Percentiles rank a stretch among this genome's conserved stretches.
Evolutionary conservation across 2,329 filamentous ascomycete genomes (phyloP).

Genomic region (Stachybotrys elegans): DNA sequence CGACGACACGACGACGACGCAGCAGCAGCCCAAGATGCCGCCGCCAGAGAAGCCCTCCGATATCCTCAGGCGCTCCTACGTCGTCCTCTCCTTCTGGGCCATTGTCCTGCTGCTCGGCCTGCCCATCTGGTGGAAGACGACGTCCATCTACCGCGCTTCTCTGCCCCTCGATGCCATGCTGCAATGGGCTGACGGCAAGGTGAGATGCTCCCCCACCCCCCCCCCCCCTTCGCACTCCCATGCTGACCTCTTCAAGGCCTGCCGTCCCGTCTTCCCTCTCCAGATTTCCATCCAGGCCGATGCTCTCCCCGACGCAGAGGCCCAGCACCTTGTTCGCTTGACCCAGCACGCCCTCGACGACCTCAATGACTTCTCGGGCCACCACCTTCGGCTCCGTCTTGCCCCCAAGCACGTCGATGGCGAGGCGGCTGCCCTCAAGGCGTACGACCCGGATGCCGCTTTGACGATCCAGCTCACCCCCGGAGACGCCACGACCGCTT

Average conservation of each 20-base stretch:
- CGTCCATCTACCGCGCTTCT: conserved; percentile 81
- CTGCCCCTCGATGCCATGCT: conserved; percentile 83
- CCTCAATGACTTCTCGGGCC: conserved; percentile 77
- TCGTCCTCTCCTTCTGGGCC: conserved; percentile 87
- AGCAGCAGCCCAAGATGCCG: conserved; percentile 36
- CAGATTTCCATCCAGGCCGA: conserved; percentile 73
- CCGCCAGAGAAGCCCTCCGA: conserved; percentile 73
- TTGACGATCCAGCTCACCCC: conserved; percentile 67
- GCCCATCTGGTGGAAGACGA: conserved; percentile 95
- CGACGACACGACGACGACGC: conserved; percentile 3
- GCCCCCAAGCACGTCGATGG: conserved; percentile 24
- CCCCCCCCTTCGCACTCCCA: not conserved
- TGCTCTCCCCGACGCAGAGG: conserved; percentile 59
- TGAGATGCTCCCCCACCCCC: conserved; percentile 30
- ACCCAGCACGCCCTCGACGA: conserved; percentile 85
- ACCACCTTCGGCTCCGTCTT: conserved; percentile 61
- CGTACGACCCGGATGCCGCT: conserved; percentile 46
- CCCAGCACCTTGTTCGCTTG: conserved; percentile 67
- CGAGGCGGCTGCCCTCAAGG: conserved; percentile 13
- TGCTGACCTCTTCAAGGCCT: conserved; percentile 66
- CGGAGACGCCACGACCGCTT: conserved; percentile 54
- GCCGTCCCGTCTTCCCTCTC: conserved; percentile 82
- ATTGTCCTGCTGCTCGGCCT: conserved; percentile 79
- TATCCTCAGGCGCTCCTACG: conserved; percentile 62
- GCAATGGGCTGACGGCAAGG: conserved; percentile 86